Conservation (phyloP, 331 rosid species). For the Arachis monticola region DNA sequence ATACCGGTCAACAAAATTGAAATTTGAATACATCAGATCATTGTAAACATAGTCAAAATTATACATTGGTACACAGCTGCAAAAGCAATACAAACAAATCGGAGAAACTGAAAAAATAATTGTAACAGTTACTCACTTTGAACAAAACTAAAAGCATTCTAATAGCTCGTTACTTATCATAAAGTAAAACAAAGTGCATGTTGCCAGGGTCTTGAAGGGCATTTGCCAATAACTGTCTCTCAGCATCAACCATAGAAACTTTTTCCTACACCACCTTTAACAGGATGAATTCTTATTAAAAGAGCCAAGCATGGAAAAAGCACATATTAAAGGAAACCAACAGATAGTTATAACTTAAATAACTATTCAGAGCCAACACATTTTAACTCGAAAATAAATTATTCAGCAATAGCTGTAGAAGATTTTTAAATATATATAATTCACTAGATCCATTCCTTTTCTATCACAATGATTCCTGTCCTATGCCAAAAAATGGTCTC, state of each 20-base stretch:
- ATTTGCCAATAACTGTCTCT: conserved; percentile 80
- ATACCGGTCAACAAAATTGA: conserved; percentile 96
- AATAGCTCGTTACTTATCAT: no score
- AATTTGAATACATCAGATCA: conserved; percentile 46
- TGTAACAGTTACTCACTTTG: no score
- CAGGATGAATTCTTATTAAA: conserved; percentile 42
- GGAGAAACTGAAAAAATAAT: no score
- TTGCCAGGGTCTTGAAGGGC: conserved; percentile 17
- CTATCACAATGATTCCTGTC: no score
- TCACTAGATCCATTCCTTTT: no score
- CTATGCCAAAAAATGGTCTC: no score
- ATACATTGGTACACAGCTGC: no score
- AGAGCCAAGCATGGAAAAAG: conserved; percentile 24
- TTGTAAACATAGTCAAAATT: no score
- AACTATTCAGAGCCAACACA: conserved; percentile 12
- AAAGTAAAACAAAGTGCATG: no score
- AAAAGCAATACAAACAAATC: no score
- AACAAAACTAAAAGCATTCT: no score
- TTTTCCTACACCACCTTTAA: conserved; percentile 96
- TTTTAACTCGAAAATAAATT: background rate
- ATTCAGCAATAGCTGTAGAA: background rate
- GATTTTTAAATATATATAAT: background rate
- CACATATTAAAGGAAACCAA: conserved; percentile 13
- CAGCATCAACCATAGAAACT: conserved; percentile 98
- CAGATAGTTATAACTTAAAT: conserved; percentile 11